These are phyloP conservation scores for Parietichytrium sp. DNA, from an alignment of 108 stramenopile species.

Conservation along the genomic window DNA sequence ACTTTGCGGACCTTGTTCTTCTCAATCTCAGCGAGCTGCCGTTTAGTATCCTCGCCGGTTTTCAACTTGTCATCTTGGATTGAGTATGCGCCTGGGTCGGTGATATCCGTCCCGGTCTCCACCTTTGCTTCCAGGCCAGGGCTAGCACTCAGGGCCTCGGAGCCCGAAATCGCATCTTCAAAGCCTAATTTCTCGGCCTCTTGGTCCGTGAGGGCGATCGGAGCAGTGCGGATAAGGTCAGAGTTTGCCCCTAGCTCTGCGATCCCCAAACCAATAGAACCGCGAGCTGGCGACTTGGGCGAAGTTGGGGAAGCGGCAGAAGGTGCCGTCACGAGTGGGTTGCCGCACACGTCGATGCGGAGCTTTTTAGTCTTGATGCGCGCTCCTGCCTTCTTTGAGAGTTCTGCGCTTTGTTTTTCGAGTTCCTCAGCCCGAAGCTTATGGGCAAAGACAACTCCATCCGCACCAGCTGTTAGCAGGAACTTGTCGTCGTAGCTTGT, in stretches of 20 bases:
- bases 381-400: constrained; percentile 8
- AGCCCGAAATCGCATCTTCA: background rate
- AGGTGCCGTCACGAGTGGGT: too few species aligned
- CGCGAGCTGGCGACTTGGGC: too few species aligned
- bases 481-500: constrained; percentile 52
- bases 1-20: constrained; percentile 55
- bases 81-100: constrained; percentile 53
- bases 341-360: background rate
- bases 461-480: constrained; percentile 53
- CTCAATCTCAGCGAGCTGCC: constrained; percentile 56
- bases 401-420: background rate
- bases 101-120: constrained; percentile 33
- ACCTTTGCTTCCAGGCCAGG: background rate
- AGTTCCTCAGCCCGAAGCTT: constrained; percentile 41
- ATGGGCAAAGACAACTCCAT: constrained; percentile 53
- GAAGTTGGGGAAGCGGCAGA: too few species aligned
- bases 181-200: too few species aligned
- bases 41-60: constrained; percentile 57
- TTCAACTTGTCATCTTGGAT: constrained; percentile 64
- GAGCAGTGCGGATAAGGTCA: too few species aligned
- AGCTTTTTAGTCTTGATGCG: background rate
- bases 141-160: background rate
- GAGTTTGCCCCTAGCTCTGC: too few species aligned
- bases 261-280: too few species aligned
- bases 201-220: too few species aligned